Conservation (phyloP, 768 basidiomycete species). For the Tricholoma saponaceum region DNA sequence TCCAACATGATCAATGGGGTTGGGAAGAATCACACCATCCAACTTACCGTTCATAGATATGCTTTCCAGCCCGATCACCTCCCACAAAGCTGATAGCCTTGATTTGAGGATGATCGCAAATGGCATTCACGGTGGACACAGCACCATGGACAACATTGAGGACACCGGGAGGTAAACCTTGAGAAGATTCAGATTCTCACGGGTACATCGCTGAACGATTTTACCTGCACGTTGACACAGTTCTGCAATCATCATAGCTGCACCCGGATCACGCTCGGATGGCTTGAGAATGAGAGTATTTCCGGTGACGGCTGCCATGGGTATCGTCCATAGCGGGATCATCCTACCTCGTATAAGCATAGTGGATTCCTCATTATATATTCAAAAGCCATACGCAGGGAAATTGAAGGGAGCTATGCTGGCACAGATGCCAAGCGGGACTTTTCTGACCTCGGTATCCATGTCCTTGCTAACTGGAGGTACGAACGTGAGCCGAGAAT, state of each 20-base stretch:
- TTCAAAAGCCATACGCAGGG: conserved; percentile 57
- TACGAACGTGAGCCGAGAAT: neutral
- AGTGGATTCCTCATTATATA: conserved; percentile 1
- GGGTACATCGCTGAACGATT: conserved; percentile 2
- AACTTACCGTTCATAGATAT: conserved; percentile 82
- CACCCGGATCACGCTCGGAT: conserved; percentile 94
- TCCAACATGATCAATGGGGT: conserved; percentile 4
- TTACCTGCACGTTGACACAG: conserved; percentile 81
- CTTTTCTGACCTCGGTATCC: conserved; percentile 85
- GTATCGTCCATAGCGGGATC: conserved; percentile 97
- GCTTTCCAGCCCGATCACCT: conserved; percentile 86
- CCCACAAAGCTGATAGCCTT: conserved; percentile 97
- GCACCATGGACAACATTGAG: conserved; percentile 91
- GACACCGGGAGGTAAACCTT: conserved; percentile 81
- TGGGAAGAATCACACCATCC: neutral
- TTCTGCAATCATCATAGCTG: conserved; percentile 97
- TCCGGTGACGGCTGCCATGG: conserved; percentile 83
- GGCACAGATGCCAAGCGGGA: conserved; percentile 87
- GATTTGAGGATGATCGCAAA: conserved; percentile 89
- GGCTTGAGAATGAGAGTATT: conserved; percentile 96
- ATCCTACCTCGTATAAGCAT: conserved; percentile 44
- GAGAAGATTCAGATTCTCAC: neutral
- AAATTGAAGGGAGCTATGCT: conserved; percentile 89
- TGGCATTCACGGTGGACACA: conserved; percentile 85
- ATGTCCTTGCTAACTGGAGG: conserved; percentile 84